Evolutionary conservation across 768 basidiomycete species (phyloP).

Genomic region (Mycena vitilis): DNA sequence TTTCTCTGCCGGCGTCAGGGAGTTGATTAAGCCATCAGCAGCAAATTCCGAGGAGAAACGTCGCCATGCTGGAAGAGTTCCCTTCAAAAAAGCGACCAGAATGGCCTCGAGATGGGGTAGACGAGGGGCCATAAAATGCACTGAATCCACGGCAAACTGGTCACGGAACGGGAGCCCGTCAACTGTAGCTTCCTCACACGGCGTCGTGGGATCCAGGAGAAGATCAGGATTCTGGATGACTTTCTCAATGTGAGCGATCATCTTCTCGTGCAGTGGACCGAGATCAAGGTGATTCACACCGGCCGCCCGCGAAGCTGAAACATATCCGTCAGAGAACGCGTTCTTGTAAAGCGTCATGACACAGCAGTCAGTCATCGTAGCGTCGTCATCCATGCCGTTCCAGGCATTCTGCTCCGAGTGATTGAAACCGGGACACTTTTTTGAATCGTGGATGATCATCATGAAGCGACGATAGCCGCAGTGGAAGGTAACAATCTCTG

Average conservation of each 20-base stretch:
- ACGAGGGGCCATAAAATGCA: no score
- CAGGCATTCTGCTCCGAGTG: not conserved
- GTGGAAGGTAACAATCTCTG: not conserved
- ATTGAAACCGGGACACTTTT: not conserved
- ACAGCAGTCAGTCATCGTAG: not conserved
- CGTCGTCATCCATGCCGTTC: not conserved
- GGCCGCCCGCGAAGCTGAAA: no score
- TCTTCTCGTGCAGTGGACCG: no score
- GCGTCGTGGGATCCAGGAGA: not conserved
- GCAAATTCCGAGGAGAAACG: not conserved
- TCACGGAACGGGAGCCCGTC: not conserved
- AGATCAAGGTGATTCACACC: no score
- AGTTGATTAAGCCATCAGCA: not conserved
- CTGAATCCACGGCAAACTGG: not conserved
- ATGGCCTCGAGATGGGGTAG: no score
- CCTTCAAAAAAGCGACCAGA: no score
- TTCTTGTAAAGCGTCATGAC: conserved; percentile 8
- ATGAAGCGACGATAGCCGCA: not conserved
- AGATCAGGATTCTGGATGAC: not conserved
- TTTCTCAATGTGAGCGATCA: no score
- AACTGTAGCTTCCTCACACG: not conserved
- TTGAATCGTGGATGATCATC: not conserved
- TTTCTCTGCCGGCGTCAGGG: not conserved
- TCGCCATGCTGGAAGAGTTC: not conserved
- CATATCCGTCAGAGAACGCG: not conserved